Percentiles rank a stretch among this genome's conserved stretches.
phyloP scores from a whole-genome alignment of 2,329 filamentous ascomycete genomes.

The Bipolaris victoriae region DNA sequence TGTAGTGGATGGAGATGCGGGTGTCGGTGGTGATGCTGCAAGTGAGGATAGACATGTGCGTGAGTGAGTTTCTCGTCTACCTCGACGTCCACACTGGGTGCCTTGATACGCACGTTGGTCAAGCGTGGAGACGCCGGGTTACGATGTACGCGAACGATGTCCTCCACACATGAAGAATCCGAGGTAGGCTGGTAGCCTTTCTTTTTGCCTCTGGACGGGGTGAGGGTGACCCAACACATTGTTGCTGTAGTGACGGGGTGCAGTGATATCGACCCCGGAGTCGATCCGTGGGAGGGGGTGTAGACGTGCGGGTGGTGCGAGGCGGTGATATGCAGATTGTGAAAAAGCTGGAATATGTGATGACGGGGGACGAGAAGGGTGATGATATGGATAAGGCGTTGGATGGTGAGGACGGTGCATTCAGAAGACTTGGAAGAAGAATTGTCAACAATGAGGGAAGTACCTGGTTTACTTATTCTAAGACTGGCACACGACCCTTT shows the following conservation, averaged over 20 bases:
- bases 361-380: constrained; percentile 28
- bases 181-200: constrained; percentile 23
- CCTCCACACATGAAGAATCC: constrained; percentile 34
- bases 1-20: constrained; percentile 35
- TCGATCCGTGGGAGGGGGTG: constrained; percentile 29
- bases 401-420: constrained; percentile 31
- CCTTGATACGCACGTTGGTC: constrained; percentile 30
- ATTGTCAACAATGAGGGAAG: constrained; percentile 10
- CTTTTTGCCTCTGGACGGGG: constrained; percentile 30
- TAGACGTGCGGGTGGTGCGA: constrained; percentile 31
- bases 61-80: constrained; percentile 27
- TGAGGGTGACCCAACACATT: constrained; percentile 46
- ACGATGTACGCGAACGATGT: constrained; percentile 38
- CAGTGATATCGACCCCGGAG: constrained; percentile 18
- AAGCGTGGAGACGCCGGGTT: constrained; percentile 27
- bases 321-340: constrained; percentile 27
- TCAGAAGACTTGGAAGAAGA: constrained; percentile 16
- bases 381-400: constrained; percentile 22
- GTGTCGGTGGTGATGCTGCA: constrained; percentile 26
- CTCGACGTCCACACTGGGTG: constrained; percentile 29
- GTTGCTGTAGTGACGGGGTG: constrained; percentile 15
- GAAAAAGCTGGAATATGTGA: constrained; percentile 28
- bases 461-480: constrained; percentile 23
- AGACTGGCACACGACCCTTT: constrained; percentile 12
- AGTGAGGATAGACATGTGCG: constrained; percentile 26